Evolutionary conservation across 345 rosid species (phyloP).

Genomic region (Citrus reticulata): DNA sequence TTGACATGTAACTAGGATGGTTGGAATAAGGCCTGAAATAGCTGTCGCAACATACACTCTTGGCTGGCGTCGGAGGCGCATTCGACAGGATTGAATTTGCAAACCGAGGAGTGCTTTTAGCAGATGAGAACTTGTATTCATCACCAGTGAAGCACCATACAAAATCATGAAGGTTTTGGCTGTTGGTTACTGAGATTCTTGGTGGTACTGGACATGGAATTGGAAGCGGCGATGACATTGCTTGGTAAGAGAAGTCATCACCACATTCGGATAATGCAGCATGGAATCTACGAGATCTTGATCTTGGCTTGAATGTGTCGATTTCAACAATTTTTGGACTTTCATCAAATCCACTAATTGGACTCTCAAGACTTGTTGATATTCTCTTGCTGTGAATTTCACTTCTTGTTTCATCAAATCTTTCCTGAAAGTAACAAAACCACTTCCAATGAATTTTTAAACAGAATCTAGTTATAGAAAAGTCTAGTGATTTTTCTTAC

Average conservation of each 20-base stretch:
- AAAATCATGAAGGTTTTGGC: conserved; percentile 28
- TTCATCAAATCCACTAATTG: conserved; percentile 29
- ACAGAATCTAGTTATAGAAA: neutral
- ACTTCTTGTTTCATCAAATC: conserved; percentile 34
- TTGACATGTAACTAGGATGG: conserved; percentile 76
- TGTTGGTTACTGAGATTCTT: conserved; percentile 24
- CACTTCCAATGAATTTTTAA: neutral
- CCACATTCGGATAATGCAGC: conserved; percentile 33
- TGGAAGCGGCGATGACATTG: conserved; percentile 36
- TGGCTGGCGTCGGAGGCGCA: conserved; percentile 37
- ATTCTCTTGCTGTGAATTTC: conserved; percentile 37
- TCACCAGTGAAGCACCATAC: conserved; percentile 44
- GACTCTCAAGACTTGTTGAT: conserved; percentile 11
- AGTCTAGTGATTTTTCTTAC: conserved; percentile 28
- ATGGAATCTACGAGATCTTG: conserved; percentile 37
- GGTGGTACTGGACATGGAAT: conserved; percentile 31
- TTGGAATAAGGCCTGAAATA: conserved; percentile 35
- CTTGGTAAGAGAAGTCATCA: conserved; percentile 32
- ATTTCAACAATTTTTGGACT: conserved; percentile 57
- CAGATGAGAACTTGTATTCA: conserved; percentile 46
- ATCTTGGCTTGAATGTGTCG: conserved; percentile 47
- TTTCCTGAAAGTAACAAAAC: conserved; percentile 23
- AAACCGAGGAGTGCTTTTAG: conserved; percentile 68
- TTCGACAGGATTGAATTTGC: conserved; percentile 1
- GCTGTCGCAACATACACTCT: conserved; percentile 42